Percentiles rank a stretch among this genome's conserved stretches.
phyloP scores from a whole-genome alignment of 2,329 filamentous ascomycete species.

The Penicillium capsulatum region DNA sequence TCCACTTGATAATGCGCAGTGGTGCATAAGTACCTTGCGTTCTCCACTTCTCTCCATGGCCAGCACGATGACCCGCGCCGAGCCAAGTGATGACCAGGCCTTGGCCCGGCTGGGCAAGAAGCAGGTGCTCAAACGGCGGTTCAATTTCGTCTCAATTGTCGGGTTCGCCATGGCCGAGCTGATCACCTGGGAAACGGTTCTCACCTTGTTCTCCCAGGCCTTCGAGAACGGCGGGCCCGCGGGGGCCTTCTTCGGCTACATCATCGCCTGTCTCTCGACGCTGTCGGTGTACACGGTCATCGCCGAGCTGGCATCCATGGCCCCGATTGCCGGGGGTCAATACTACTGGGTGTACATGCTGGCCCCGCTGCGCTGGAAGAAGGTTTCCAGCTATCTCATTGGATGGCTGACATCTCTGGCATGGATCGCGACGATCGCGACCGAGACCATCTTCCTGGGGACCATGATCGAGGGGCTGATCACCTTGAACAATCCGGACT shows the following conservation, averaged over 20 bases:
- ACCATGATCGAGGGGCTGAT: conserved; percentile 42
- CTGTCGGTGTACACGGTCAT: conserved; percentile 48
- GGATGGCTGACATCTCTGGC: conserved; percentile 44
- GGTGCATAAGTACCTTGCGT: conserved; percentile 4
- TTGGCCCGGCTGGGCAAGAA: conserved; percentile 46
- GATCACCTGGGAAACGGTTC: conserved; percentile 47
- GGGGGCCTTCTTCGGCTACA: conserved; percentile 50
- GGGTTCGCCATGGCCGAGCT: conserved; percentile 45
- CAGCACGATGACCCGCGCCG: conserved; percentile 7
- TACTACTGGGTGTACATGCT: conserved; percentile 49
- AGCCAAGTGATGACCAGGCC: conserved; percentile 31
- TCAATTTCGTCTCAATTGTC: conserved; percentile 42
- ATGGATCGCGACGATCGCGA: conserved; percentile 44
- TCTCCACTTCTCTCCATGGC: conserved; percentile 1
- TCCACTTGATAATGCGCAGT: conserved; percentile 4
- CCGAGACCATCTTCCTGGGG: conserved; percentile 41
- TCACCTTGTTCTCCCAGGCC: conserved; percentile 42
- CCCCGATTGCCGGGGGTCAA: conserved; percentile 45
- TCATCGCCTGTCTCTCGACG: conserved; percentile 50
- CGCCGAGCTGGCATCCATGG: conserved; percentile 47
- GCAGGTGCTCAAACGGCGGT: conserved; percentile 44
- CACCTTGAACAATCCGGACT: conserved; percentile 36
- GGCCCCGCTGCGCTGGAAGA: conserved; percentile 38
- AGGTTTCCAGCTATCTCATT: conserved; percentile 43
- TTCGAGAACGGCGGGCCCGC: conserved; percentile 47